Evolutionary conservation across 345 rosid genomes (phyloP).

Genomic region (Gossypium thurberi): DNA sequence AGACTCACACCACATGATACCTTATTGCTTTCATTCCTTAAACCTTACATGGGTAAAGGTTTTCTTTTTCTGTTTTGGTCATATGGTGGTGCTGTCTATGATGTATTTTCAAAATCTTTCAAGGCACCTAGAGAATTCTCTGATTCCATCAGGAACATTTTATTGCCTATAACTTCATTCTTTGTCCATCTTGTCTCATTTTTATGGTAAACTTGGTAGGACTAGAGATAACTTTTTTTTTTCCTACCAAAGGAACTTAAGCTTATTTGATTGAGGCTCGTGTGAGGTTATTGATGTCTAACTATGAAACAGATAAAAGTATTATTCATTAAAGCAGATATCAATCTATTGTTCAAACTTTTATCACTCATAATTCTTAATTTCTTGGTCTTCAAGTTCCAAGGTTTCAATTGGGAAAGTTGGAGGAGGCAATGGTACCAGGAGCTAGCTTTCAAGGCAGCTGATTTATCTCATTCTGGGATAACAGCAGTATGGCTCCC

Average conservation of each 20-base stretch:
- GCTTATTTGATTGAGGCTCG: background rate
- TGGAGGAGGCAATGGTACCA: constrained; percentile 45
- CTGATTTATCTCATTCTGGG: constrained; percentile 39
- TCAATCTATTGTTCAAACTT: background rate
- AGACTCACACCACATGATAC: background rate
- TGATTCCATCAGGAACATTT: background rate
- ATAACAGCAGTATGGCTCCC: constrained; percentile 47
- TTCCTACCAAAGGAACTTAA: background rate
- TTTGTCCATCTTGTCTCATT: background rate
- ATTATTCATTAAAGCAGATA: background rate
- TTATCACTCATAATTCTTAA: background rate
- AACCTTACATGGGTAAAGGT: background rate
- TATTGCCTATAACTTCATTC: background rate
- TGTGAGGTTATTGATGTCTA: background rate
- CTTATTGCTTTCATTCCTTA: background rate
- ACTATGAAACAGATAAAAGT: background rate
- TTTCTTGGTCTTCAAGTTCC: constrained; percentile 30
- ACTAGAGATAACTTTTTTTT: background rate
- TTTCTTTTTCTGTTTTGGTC: background rate
- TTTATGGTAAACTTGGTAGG: background rate
- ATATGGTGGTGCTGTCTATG: background rate
- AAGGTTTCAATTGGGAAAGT: constrained; percentile 56
- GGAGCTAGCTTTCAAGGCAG: constrained; percentile 40
- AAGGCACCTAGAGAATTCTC: background rate
- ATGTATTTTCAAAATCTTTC: background rate